Conservation (phyloP, 768 basidiomycete genomes). For the Kwoniella heveanensis region DNA sequence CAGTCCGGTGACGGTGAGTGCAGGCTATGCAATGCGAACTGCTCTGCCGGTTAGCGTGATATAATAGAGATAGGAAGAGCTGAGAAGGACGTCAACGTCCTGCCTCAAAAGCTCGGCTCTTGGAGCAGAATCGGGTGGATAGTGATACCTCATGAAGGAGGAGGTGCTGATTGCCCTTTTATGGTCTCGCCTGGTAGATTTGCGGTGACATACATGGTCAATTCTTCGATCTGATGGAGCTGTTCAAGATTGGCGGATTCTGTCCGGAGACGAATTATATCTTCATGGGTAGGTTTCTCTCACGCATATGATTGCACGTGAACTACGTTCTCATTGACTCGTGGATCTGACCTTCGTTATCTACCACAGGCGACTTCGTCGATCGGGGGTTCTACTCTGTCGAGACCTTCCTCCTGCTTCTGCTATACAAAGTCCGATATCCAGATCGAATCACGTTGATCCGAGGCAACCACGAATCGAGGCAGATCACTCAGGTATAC, state of each 20-base stretch:
- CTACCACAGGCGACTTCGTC: slow-evolving; percentile 93
- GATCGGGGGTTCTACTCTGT: slow-evolving; percentile 94
- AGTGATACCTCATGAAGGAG: too few relatives aligned
- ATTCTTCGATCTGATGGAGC: slow-evolving; percentile 89
- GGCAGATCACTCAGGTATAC: slow-evolving; percentile 89
- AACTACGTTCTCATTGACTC: too few relatives aligned
- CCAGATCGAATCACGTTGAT: slow-evolving; percentile 89
- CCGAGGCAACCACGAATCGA: slow-evolving; percentile 92
- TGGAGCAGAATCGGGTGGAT: too few relatives aligned
- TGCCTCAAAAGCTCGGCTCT: too few relatives aligned
- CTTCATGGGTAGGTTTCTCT: slow-evolving; percentile 74
- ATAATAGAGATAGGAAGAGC: too few relatives aligned
- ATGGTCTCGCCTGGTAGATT: slow-evolving; percentile 48
- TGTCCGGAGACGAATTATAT: slow-evolving; percentile 91
- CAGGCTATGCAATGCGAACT: too few relatives aligned
- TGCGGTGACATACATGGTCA: slow-evolving; percentile 94
- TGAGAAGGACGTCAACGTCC: too few relatives aligned
- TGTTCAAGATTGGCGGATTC: slow-evolving; percentile 80
- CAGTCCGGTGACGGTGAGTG: slow-evolving; percentile 78
- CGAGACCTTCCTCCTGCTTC: slow-evolving; percentile 85
- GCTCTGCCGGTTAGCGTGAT: too few relatives aligned
- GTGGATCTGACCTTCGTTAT: too few relatives aligned
- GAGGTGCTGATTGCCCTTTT: not conserved
- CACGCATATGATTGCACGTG: too few relatives aligned
- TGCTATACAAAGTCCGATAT: slow-evolving; percentile 92